Conservation (phyloP, 1,284 basidiomycete species). For the Ustilago sp. region DNA sequence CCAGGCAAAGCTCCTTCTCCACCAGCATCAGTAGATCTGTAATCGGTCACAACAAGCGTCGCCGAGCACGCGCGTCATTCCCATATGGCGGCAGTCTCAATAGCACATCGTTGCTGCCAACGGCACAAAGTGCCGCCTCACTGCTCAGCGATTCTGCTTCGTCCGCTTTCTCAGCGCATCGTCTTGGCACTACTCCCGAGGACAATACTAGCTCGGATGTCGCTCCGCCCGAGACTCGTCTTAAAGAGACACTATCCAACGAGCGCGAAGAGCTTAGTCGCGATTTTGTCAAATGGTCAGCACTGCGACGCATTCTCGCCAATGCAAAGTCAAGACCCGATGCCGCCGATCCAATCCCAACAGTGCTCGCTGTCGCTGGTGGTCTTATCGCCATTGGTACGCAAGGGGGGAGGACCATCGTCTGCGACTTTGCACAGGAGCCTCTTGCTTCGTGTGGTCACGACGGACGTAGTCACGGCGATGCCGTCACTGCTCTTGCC, state of each 20-base stretch:
- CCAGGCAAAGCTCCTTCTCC: conserved; percentile 54
- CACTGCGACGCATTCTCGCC: conserved; percentile 77
- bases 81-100: conserved; percentile 33
- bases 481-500: conserved; percentile 88
- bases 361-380: conserved; percentile 81
- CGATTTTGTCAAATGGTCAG: conserved; percentile 82
- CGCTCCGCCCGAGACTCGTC: not conserved
- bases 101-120: conserved; percentile 19
- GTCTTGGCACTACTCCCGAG: conserved; percentile 5
- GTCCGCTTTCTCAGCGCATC: conserved; percentile 17
- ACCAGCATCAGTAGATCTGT: conserved; percentile 43
- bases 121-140: conserved; percentile 28
- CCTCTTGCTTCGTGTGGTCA: conserved; percentile 50
- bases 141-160: conserved; percentile 35
- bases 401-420: conserved; percentile 79
- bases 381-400: conserved; percentile 92
- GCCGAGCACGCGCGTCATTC: conserved; percentile 34
- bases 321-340: conserved; percentile 74
- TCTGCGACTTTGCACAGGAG: conserved; percentile 88
- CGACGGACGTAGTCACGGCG: conserved; percentile 35
- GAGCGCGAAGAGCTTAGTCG: conserved; percentile 70
- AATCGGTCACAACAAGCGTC: conserved; percentile 17
- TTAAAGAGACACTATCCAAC: conserved; percentile 39
- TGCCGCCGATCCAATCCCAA: conserved; percentile 76
- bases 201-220: not conserved